These are phyloP conservation scores for Lanmaoa pseudosensibilis DNA, from an alignment of 768 basidiomycete species.

Conservation along the genomic window DNA sequence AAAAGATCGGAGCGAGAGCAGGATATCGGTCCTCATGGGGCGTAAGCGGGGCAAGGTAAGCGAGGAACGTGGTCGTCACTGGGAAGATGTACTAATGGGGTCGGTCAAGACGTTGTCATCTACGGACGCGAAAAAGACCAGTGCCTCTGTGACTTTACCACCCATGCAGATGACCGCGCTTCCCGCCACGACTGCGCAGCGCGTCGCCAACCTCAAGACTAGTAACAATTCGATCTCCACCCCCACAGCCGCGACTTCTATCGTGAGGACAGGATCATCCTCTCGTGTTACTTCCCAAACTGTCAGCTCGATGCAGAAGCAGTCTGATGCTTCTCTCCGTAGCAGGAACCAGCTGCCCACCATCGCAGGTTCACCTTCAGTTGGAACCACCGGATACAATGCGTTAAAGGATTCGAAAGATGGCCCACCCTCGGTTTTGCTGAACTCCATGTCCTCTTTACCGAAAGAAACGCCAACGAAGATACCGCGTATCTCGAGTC, in stretches of 20 bases:
- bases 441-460: slow-evolving; percentile 51
- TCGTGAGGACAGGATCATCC: slow-evolving; percentile 45
- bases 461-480: slow-evolving; percentile 89
- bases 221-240: slow-evolving; percentile 46
- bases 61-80: slow-evolving; percentile 9
- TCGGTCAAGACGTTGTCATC: slow-evolving; percentile 74
- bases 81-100: slow-evolving; percentile 10
- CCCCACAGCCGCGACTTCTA: slow-evolving; percentile 38
- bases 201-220: slow-evolving; percentile 79
- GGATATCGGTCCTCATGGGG: slow-evolving; percentile 85
- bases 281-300: slow-evolving; percentile 80
- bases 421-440: slow-evolving; percentile 50
- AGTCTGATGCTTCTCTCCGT: slow-evolving; percentile 79
- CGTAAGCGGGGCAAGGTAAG: slow-evolving; percentile 89
- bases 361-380: slow-evolving; percentile 92
- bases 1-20: slow-evolving; percentile 86
- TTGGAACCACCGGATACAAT: slow-evolving; percentile 59
- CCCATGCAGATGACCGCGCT: slow-evolving; percentile 90
- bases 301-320: slow-evolving; percentile 83
- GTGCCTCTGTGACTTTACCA: slow-evolving; percentile 70
- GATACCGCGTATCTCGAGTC: slow-evolving; percentile 89
- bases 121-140: slow-evolving; percentile 72
- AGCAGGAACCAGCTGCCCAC: slow-evolving; percentile 78
- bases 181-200: slow-evolving; percentile 76
- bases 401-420: slow-evolving; percentile 57